Percentiles rank a stretch among this genome's conserved stretches.
Evolutionary conservation across 164 flowering plant species (phyloP).

Genomic region (Vitis amurensis): DNA sequence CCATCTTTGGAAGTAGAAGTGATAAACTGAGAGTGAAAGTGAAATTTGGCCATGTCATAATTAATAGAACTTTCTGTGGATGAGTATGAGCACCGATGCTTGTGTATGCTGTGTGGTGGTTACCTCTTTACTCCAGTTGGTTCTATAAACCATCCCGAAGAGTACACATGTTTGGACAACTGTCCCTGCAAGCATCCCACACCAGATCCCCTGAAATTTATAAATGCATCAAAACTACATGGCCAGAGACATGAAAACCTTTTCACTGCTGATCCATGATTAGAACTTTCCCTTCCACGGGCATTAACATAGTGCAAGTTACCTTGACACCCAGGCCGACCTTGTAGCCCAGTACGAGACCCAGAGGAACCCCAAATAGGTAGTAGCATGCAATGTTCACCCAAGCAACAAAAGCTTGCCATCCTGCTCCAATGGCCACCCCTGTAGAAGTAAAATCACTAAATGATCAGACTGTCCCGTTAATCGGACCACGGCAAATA

Average conservation of each 20-base stretch:
- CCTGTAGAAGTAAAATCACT: constrained; percentile 28
- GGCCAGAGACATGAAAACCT: no score
- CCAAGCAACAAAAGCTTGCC: constrained; percentile 75
- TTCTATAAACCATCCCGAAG: constrained; percentile 41
- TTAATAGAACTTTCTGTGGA: no score
- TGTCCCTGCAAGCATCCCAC: constrained; percentile 63
- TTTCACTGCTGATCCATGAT: no score
- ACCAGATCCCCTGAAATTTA: constrained; percentile 66
- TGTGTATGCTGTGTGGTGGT: not conserved
- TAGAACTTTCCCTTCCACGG: no score
- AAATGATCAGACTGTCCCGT: no score
- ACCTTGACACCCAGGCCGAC: constrained; percentile 54
- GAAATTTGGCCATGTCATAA: no score
- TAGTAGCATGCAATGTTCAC: constrained; percentile 71
- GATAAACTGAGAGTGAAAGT: no score
- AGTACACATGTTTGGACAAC: constrained; percentile 50
- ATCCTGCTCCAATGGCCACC: constrained; percentile 82
- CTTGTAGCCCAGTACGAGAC: constrained; percentile 51
- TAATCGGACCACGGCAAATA: no score
- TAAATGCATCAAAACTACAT: no score
- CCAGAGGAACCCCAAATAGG: constrained; percentile 62
- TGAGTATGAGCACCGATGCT: no score
- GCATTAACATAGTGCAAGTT: not conserved
- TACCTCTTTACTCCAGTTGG: constrained; percentile 77
- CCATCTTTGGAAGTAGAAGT: not conserved